Percentiles rank a stretch among this genome's conserved stretches.
Evolutionary conservation across 2,329 filamentous ascomycete species (phyloP).

Genomic region (Epichloe scottii): DNA sequence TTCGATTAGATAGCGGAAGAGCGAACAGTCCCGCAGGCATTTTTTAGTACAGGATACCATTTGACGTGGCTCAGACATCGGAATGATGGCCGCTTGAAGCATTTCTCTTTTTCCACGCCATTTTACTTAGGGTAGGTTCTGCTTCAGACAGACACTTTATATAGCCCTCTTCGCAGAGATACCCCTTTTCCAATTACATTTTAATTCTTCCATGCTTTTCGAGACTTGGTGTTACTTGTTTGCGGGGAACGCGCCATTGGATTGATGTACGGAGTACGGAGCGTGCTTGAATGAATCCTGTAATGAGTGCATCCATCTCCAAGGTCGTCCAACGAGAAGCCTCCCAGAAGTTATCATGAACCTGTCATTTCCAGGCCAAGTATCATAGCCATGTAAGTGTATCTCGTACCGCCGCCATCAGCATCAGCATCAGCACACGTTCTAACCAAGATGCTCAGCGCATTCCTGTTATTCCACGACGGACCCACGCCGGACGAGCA

Average conservation of each 20-base stretch:
- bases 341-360: too few relatives aligned
- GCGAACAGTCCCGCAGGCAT: not conserved
- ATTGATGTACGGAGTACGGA: too few relatives aligned
- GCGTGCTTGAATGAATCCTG: too few relatives aligned
- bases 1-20: not conserved
- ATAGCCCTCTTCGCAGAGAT: slow-evolving; percentile 3
- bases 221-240: not conserved
- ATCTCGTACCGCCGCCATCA: too few relatives aligned
- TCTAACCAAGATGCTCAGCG: too few relatives aligned
- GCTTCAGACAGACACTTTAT: not conserved
- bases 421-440: too few relatives aligned
- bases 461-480: too few relatives aligned
- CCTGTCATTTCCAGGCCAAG: too few relatives aligned
- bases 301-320: too few relatives aligned
- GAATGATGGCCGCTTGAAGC: not conserved
- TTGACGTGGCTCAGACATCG: slow-evolving; percentile 4
- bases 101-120: not conserved
- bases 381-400: too few relatives aligned
- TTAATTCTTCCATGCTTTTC: not conserved
- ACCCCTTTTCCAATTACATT: not conserved
- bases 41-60: slow-evolving; percentile 5
- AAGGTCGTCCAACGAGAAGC: too few relatives aligned
- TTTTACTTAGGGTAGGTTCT: slow-evolving; percentile 1
- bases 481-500: too few relatives aligned
- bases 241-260: not conserved